phyloP scores from a whole-genome alignment of 306 rosid species.

The Acacia crassicarpa region DNA sequence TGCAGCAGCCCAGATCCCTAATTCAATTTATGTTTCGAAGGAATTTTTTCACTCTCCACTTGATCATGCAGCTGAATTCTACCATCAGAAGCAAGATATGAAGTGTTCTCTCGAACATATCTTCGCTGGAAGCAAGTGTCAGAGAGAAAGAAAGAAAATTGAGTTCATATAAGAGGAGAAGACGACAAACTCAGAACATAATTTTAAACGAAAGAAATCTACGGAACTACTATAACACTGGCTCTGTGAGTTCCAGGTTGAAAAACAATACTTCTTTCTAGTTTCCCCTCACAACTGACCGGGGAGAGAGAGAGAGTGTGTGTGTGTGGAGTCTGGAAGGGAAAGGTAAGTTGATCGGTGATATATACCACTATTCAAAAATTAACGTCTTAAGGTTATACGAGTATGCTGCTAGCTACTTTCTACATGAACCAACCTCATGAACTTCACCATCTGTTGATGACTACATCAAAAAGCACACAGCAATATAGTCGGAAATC shows the following conservation, averaged over 20 bases:
- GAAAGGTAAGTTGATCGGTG: background rate
- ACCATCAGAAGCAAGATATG: constrained; percentile 27
- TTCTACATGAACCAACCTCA: background rate
- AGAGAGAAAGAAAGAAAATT: background rate
- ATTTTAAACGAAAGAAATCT: constrained; percentile 35
- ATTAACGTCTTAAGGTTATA: constrained; percentile 4
- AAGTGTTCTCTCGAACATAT: constrained; percentile 2
- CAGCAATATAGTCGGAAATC: background rate
- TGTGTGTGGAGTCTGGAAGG: background rate
- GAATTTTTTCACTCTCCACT: constrained; percentile 19
- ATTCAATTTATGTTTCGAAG: constrained; percentile 22
- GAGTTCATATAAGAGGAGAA: background rate
- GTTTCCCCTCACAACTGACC: constrained; percentile 7
- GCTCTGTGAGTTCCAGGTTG: constrained; percentile 7
- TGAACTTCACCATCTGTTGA: background rate
- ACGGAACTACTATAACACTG: constrained; percentile 9
- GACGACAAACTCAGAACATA: constrained; percentile 35
- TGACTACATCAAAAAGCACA: background rate
- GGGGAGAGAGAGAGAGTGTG: background rate
- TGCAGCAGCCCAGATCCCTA: constrained; percentile 36
- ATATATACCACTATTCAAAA: background rate
- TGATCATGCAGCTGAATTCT: constrained; percentile 45
- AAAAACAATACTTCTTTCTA: background rate
- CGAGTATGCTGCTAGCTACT: background rate
- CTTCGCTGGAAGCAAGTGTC: background rate